Base-by-base conservation (phyloP, 2,329 filamentous ascomycete genomes). In the Pseudogymnoascus sp. region DNA sequence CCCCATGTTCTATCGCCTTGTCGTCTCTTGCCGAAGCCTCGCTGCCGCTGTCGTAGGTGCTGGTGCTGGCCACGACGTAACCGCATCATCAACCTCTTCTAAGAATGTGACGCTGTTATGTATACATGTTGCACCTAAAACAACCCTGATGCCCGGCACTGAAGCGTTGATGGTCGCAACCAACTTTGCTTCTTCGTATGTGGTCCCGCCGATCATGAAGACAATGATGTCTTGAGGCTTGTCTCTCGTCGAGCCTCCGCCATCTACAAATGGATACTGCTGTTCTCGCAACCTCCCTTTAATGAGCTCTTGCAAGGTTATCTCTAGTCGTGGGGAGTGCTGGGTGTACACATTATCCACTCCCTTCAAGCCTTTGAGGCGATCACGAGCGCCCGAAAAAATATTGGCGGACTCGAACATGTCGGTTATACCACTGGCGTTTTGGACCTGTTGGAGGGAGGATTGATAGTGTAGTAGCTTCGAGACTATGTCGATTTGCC, bases 331-430 rank as follows among this genome's bases (percentile, higher is more conserved):
- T 0, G 95, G 92, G 5, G 91, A 95, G 75, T 99, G 94, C 74
- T 99, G 95, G 0, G 94, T 99, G 74, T 99, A 99, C 28, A 99
- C 94, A 70, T 99, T 99, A 74, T 99, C 95, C 1, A 99, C 94
- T 1, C 94, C 94, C 72, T 97, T 97, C 12, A 99, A 81, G 0
- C 94, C 94, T 72, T 96, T 96, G 75, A 99, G 92, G 4, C 92
- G 86, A 71, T 88, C 91, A 40, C 91, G 84, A 10, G 92, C 92
- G 11, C 90, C 90, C 0, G 91, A 90, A 75, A 99, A 96, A 67
- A 99, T 93, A 4, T 91, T 93, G 0, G 88, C 85, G 0, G 91
- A 89, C 71, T 97, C 92, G 70, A 99, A 97, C 5, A 97, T 85
- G 68, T 97, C 93, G 0, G 91, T 87, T 63, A 97, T 91, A 4